These are phyloP conservation scores for Acer yangbiense DNA, from an alignment of 345 rosid genomes.

Conservation along the genomic window DNA sequence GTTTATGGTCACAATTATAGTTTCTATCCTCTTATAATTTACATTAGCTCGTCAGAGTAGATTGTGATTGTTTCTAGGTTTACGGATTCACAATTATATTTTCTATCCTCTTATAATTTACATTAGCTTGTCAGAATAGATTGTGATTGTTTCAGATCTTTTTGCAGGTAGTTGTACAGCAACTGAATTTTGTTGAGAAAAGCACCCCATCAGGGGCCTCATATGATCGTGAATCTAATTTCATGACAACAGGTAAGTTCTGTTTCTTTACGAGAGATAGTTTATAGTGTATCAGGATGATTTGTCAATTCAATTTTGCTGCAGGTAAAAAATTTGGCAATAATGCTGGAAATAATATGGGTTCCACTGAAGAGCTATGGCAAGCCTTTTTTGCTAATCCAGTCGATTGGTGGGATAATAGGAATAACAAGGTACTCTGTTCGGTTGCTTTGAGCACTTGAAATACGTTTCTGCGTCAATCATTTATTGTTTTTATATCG, in stretches of 20 bases:
- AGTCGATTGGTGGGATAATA: conserved; percentile 69
- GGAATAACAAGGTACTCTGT: conserved; percentile 56
- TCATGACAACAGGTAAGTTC: conserved; percentile 34
- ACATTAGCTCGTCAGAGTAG: background rate
- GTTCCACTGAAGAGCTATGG: conserved; percentile 49
- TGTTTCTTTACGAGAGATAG: background rate
- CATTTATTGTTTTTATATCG: background rate
- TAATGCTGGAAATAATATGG: conserved; percentile 29
- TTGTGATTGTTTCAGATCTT: conserved; percentile 8
- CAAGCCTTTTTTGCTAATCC: conserved; percentile 71
- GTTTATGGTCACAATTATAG: conserved; percentile 25
- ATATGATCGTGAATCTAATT: conserved; percentile 32
- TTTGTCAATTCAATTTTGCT: background rate
- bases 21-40: background rate
- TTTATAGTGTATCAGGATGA: background rate
- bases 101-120: background rate
- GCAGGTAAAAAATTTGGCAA: conserved; percentile 40
- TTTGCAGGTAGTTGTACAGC: conserved; percentile 63
- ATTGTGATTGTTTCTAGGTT: conserved; percentile 1
- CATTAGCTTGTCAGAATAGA: background rate
- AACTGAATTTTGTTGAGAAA: conserved; percentile 56
- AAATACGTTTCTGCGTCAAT: background rate
- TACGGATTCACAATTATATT: conserved; percentile 2
- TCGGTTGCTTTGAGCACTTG: background rate
- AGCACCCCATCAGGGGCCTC: conserved; percentile 25